These are phyloP conservation scores for Centella asiatica DNA, from an alignment of 129 eudicot genomes.

Conservation along the genomic window DNA sequence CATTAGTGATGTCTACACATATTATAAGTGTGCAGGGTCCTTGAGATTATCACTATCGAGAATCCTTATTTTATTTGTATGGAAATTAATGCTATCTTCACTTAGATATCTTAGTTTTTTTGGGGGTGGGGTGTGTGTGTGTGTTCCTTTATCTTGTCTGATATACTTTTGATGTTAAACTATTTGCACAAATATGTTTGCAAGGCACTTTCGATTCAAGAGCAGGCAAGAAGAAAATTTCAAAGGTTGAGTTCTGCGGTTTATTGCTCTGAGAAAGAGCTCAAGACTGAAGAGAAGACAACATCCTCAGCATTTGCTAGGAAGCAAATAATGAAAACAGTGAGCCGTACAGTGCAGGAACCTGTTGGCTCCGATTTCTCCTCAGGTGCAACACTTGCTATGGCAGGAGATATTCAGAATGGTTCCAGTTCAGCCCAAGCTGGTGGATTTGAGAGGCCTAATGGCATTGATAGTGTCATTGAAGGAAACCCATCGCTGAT, in stretches of 20 bases:
- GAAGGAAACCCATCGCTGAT: constrained; percentile 39
- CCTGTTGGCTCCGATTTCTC: constrained; percentile 66
- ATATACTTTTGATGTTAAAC: constrained; percentile 20
- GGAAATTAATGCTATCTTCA: too few species aligned
- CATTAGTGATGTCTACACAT: too few species aligned
- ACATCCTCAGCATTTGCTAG: constrained; percentile 31
- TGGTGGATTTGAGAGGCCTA: constrained; percentile 32
- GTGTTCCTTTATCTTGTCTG: background rate
- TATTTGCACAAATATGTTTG: constrained; percentile 21
- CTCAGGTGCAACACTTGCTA: constrained; percentile 56
- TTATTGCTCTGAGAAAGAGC: constrained; percentile 53
- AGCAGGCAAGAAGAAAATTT: constrained; percentile 72
- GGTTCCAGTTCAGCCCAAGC: constrained; percentile 28
- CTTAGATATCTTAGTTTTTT: too few species aligned
- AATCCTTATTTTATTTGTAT: too few species aligned
- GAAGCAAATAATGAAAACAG: constrained; percentile 53
- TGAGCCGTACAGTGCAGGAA: constrained; percentile 41
- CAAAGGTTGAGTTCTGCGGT: constrained; percentile 44
- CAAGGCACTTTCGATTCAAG: constrained; percentile 92
- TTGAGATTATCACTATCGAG: too few species aligned
- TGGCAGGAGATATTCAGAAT: constrained; percentile 44
- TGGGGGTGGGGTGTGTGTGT: too few species aligned
- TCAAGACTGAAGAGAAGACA: constrained; percentile 40
- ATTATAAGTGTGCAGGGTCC: too few species aligned
- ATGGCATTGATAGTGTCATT: constrained; percentile 31